Base-by-base conservation (phyloP, 768 basidiomycete species). In the Asterophora parasitica region DNA sequence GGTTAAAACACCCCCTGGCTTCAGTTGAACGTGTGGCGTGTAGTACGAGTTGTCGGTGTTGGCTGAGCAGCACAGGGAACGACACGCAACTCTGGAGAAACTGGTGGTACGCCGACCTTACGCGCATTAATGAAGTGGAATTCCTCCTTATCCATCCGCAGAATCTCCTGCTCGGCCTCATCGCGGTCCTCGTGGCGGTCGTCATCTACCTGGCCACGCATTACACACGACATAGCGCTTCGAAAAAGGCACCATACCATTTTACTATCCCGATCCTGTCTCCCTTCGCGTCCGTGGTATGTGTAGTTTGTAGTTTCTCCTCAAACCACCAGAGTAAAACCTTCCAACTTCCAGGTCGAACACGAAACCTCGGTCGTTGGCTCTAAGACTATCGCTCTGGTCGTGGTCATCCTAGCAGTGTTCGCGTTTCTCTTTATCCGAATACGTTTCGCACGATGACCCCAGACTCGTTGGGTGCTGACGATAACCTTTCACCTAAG, bases 251-350 rank as follows among this genome's bases (percentile, higher is more conserved):
- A 4, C 67, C 82, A 0, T 69, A 76, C 1, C 87, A 88, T 59
- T 87, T 87, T 60, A 88, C 86, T 0, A 83, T 89, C 17, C 85
- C 87, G 4, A 81, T 89, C 3, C 61, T 89, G 13, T 89, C 87
- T 0, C 87, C 86, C 0, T 89, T 88, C 55, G 77, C 85, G 2
- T 87, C 85, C 8, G 87, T 88, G 59, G 86, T 88, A 50, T 23
- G 23, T 23, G 23, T 23, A 47, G 77, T 40, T 32, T 20, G 17
- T 17, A 3, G 20, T 35, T 28, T 26, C 16, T 52, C 13, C 26
- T 6, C 2, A 11, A 7, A 16, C 7, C 20, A 16, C 36, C 32
- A n/a, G 11, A 47, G 17, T 44, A 3, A 15, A 15, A 7, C 27
- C 33, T 19, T 34, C 16, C n/a, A 26, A 17, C 15, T n/a, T 28